These are phyloP conservation scores for Cornus florida DNA, from an alignment of 148 eudicot genomes.

Conservation along the genomic window DNA sequence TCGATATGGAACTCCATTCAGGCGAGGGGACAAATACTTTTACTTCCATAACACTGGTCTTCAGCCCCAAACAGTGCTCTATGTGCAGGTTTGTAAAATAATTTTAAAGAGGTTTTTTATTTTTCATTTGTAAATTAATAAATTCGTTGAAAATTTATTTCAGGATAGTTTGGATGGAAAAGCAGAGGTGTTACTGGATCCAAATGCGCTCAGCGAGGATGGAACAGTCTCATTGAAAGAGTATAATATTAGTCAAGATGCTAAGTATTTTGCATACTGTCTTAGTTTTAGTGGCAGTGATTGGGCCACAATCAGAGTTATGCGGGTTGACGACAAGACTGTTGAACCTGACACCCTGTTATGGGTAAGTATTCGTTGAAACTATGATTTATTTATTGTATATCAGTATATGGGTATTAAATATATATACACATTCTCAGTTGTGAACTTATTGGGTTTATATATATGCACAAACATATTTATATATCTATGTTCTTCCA, in stretches of 20 bases:
- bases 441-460: too few relatives aligned
- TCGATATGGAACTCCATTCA: slow-evolving; percentile 65
- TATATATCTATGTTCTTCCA: slow-evolving; percentile 24
- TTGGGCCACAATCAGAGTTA: slow-evolving; percentile 82
- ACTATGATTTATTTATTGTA: neutral
- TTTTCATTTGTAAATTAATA: too few relatives aligned
- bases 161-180: slow-evolving; percentile 76
- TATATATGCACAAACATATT: neutral
- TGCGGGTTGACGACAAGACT: slow-evolving; percentile 43
- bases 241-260: slow-evolving; percentile 65
- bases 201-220: slow-evolving; percentile 72
- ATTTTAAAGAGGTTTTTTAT: neutral
- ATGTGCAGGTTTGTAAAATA: slow-evolving; percentile 52
- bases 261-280: slow-evolving; percentile 78
- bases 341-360: slow-evolving; percentile 58
- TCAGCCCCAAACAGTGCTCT: slow-evolving; percentile 72
- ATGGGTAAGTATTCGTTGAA: slow-evolving; percentile 53
- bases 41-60: slow-evolving; percentile 87
- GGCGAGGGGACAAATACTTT: slow-evolving; percentile 64
- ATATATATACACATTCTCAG: too few relatives aligned
- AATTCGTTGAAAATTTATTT: neutral
- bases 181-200: slow-evolving; percentile 78
- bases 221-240: slow-evolving; percentile 65
- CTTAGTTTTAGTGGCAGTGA: slow-evolving; percentile 89
- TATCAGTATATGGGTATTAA: too few relatives aligned